Evolutionary conservation across 352 stramenopile species (phyloP).

Genomic region (Aphanomyces cochlioides): DNA sequence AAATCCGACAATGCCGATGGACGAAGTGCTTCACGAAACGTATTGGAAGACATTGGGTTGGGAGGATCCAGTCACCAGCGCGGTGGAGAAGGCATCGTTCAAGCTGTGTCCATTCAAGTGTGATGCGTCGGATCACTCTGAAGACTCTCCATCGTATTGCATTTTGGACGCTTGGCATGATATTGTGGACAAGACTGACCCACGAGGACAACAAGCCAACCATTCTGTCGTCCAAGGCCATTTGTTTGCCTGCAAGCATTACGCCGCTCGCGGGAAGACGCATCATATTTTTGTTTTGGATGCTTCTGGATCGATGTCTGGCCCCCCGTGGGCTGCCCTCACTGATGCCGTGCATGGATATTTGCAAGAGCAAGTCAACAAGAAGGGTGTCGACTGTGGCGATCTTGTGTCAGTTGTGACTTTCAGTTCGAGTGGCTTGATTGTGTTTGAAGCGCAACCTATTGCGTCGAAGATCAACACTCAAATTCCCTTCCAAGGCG

Average conservation of each 20-base stretch:
- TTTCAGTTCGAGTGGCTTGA: conserved; percentile 44
- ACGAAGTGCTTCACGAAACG: conserved; percentile 69
- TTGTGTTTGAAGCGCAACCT: conserved; percentile 50
- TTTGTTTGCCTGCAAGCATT: conserved; percentile 73
- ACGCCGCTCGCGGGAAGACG: conserved; percentile 45
- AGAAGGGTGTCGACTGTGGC: conserved; percentile 36
- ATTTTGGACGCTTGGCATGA: conserved; percentile 62
- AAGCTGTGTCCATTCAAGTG: conserved; percentile 65
- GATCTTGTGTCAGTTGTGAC: conserved; percentile 75
- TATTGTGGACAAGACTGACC: conserved; percentile 14
- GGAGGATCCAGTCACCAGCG: conserved; percentile 62
- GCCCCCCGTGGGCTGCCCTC: conserved; percentile 53
- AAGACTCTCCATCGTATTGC: conserved; percentile 52
- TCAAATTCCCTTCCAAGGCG: conserved; percentile 39
- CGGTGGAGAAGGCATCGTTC: conserved; percentile 58
- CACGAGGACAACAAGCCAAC: conserved; percentile 31
- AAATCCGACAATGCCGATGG: conserved; percentile 46
- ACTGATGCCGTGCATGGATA: conserved; percentile 59
- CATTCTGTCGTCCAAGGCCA: conserved; percentile 51
- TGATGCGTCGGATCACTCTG: conserved; percentile 59
- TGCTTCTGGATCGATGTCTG: conserved; percentile 67
- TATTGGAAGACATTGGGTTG: conserved; percentile 75
- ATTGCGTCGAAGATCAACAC: conserved; percentile 45
- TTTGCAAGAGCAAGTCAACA: conserved; percentile 55
- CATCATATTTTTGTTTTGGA: conserved; percentile 81